Evolutionary conservation across 805 yeast genomes (phyloP), one percentile per base, ranked within the genome.

Genomic region (Lipomyces mesembrius): DNA sequence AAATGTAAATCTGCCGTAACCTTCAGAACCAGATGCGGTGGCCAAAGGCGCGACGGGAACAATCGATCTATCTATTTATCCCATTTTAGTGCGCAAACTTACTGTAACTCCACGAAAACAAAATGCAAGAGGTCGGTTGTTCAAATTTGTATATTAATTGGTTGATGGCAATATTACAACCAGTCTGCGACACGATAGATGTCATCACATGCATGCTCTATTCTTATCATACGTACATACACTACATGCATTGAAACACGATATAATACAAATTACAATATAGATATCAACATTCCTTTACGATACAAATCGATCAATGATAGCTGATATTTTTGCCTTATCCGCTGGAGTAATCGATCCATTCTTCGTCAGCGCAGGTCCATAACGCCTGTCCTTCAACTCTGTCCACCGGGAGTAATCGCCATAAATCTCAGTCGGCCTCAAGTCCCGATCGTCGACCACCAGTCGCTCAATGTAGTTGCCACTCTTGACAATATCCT

Each of bases 361-460:
- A 39, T 67, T 67, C 17, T 63, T 51, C 11, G 8, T 34, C 32
- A 67, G 53, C 5, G 63, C 59, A 6, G 22, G 14, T 9, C 62
- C 59, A 34, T 59, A 61, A 11, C 35, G 52, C 43, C 55, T 27
- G 27, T 49, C 62, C 39, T 59, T 49, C 32, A 57, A n/a, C 25
- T 29, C 62, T n/a, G 29, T 39, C 64, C 66, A 67, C 12, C 70
- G 61, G 11, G 62, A 29, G 52, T 67, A 67, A 34, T 67, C 67
- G 39, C 70, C 70, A 12, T 43, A 14, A 6, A 39, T 49, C 39
- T 67, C 70, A 0, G 34, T 27, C 14, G 57, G 57, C 29, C 34
- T 46, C 22, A 67, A 17, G 46, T 53, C 54, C 49, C 46, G 37
- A 46, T 67, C 70, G 22, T 56, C 55, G 29, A 46, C 57, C 11